These are phyloP conservation scores for Geotrichum armillariae DNA, from an alignment of 1,139 yeast genomes.

Conservation along the genomic window DNA sequence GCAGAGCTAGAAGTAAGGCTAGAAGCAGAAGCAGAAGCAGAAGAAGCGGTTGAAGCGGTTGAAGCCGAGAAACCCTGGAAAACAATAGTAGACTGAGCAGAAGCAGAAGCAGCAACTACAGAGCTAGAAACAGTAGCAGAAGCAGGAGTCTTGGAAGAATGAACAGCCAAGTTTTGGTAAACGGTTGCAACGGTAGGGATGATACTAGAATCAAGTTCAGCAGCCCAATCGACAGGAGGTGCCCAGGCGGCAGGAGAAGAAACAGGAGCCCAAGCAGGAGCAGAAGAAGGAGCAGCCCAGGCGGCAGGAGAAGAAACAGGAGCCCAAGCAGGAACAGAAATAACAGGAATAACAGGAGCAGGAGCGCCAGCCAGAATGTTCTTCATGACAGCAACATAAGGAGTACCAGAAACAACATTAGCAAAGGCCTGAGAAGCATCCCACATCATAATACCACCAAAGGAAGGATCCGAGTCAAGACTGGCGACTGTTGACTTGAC, in stretches of 20 bases:
- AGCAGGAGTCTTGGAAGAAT: too few species aligned
- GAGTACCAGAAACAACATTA: background rate
- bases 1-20: background rate
- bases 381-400: conserved; percentile 1
- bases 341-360: conserved; percentile 1
- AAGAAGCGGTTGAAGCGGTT: conserved; percentile 1
- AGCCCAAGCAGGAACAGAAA: conserved; percentile 7
- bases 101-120: too few species aligned
- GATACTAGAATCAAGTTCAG: too few species aligned
- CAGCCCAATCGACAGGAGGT: too few species aligned
- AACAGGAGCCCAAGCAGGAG: background rate
- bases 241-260: too few species aligned
- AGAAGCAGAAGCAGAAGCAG: conserved; percentile 8
- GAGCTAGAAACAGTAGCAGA: too few species aligned
- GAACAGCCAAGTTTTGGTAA: too few species aligned
- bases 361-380: background rate
- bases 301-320: background rate
- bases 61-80: too few species aligned
- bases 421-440: conserved; percentile 79
- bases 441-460: conserved; percentile 91
- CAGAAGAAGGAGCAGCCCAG: conserved; percentile 5
- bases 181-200: too few species aligned
- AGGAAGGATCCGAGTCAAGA: conserved; percentile 39
- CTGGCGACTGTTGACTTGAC: conserved; percentile 28
- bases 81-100: too few species aligned